A percentile compares a stretch with the other conserved stretches of the same genome.
These are phyloP conservation scores for Lepraria neglecta DNA, from an alignment of 495 filamentous ascomycete genomes.

Conservation along the genomic window DNA sequence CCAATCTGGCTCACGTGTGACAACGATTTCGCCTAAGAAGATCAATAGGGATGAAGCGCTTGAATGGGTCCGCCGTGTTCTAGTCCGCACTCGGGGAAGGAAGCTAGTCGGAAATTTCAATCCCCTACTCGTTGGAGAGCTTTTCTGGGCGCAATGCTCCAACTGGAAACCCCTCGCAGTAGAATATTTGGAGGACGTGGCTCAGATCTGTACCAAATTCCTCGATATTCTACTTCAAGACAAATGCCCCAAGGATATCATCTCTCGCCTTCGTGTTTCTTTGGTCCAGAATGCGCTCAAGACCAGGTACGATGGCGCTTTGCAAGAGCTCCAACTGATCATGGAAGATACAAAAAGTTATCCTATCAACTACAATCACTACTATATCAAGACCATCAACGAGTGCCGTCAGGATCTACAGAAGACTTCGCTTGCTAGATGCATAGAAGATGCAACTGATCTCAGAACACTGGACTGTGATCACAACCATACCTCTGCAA, in stretches of 20 bases:
- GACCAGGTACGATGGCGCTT: slow-evolving; percentile 22
- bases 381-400: slow-evolving; percentile 34
- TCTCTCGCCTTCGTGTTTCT: slow-evolving; percentile 25
- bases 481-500: background rate
- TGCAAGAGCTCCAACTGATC: slow-evolving; percentile 38
- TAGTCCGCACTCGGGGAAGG: slow-evolving; percentile 33
- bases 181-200: slow-evolving; percentile 24
- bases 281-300: slow-evolving; percentile 33
- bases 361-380: slow-evolving; percentile 40
- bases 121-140: slow-evolving; percentile 36
- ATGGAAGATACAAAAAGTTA: slow-evolving; percentile 41
- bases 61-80: slow-evolving; percentile 24
- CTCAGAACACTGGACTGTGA: background rate
- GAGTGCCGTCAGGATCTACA: slow-evolving; percentile 29
- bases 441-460: slow-evolving; percentile 8
- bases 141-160: slow-evolving; percentile 41
- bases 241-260: slow-evolving; percentile 30
- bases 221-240: slow-evolving; percentile 33
- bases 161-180: slow-evolving; percentile 36
- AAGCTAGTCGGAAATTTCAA: slow-evolving; percentile 45
- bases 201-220: slow-evolving; percentile 27
- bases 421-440: slow-evolving; percentile 13
- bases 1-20: background rate
- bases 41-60: slow-evolving; percentile 22
- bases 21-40: background rate